A percentile compares a stretch with the other conserved stretches of the same genome.
These are phyloP conservation scores for Naegleria lovaniensis DNA, from an alignment of 208 protist genomes.

Conservation along the genomic window DNA sequence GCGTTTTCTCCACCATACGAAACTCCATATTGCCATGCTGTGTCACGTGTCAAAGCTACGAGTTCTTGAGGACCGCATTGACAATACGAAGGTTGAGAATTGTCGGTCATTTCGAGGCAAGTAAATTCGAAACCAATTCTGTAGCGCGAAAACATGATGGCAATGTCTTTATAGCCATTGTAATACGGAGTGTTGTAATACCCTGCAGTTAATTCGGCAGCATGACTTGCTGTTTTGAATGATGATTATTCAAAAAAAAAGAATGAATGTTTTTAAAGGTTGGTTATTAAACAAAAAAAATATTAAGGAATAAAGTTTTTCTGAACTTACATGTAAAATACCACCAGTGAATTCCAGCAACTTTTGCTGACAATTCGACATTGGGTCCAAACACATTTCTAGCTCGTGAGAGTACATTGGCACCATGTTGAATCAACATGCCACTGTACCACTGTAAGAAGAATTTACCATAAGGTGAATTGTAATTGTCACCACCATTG, in stretches of 20 bases:
- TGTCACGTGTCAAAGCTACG: too few relatives aligned
- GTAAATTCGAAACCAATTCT: too few relatives aligned
- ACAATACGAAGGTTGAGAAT: too few relatives aligned
- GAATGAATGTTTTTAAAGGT: too few relatives aligned
- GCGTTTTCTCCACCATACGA: too few relatives aligned
- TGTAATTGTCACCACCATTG: background rate
- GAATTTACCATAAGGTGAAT: slow-evolving; percentile 40
- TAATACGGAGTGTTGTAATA: slow-evolving; percentile 40
- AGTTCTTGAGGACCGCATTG: too few relatives aligned
- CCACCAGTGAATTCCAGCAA: slow-evolving; percentile 48
- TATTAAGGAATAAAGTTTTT: too few relatives aligned
- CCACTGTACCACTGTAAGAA: slow-evolving; percentile 45
- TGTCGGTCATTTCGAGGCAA: too few relatives aligned
- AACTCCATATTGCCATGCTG: too few relatives aligned
- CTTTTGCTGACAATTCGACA: slow-evolving; percentile 35
- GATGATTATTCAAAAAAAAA: too few relatives aligned
- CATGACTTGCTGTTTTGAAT: slow-evolving; percentile 33
- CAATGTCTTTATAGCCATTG: slow-evolving; percentile 25
- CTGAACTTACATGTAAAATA: slow-evolving; percentile 24
- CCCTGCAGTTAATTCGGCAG: slow-evolving; percentile 45
- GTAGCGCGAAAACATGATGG: too few relatives aligned
- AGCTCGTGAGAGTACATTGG: slow-evolving; percentile 24
- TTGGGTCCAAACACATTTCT: background rate
- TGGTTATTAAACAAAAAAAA: too few relatives aligned
- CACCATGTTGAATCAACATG: slow-evolving; percentile 37